Evolutionary conservation across 2,329 filamentous ascomycete species (phyloP).

Genomic region (Colletotrichum sidae): DNA sequence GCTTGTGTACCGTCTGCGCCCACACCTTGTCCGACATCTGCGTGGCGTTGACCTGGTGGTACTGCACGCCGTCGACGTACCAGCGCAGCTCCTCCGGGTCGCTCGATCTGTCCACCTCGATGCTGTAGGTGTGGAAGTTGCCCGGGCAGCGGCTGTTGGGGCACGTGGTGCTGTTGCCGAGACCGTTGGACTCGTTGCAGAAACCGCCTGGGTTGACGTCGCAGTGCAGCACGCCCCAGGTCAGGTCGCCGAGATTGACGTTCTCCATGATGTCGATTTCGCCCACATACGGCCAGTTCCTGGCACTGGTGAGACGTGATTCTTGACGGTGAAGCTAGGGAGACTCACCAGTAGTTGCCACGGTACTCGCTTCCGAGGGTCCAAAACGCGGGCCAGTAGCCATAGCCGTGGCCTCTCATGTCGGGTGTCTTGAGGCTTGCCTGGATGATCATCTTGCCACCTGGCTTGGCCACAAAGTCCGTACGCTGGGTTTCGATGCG

Average conservation of each 20-base stretch:
- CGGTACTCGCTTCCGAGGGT: constrained; percentile 52
- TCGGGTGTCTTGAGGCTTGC: constrained; percentile 47
- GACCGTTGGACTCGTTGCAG: constrained; percentile 54
- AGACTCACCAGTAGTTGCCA: constrained; percentile 42
- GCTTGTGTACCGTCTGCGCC: background rate
- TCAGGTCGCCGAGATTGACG: constrained; percentile 49
- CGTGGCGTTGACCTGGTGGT: background rate
- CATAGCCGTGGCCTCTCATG: constrained; percentile 41
- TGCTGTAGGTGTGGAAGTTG: constrained; percentile 47
- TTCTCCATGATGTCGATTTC: constrained; percentile 59
- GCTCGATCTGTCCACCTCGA: constrained; percentile 47
- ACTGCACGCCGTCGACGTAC: constrained; percentile 46
- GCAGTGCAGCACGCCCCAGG: constrained; percentile 55
- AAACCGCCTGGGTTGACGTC: constrained; percentile 51
- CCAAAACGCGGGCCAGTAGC: constrained; percentile 62
- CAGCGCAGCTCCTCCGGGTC: constrained; percentile 47
- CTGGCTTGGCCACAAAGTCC: constrained; percentile 48
- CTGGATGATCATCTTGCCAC: constrained; percentile 51
- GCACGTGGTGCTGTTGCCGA: constrained; percentile 39
- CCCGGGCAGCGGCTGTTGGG: constrained; percentile 35
- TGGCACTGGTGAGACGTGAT: background rate
- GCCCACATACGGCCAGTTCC: constrained; percentile 54
- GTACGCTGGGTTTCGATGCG: constrained; percentile 53
- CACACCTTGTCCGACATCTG: background rate
- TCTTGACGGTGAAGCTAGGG: fast-evolving